These are phyloP conservation scores for Diutina catenulata DNA, from an alignment of 1,139 yeast species.

Conservation along the genomic window DNA sequence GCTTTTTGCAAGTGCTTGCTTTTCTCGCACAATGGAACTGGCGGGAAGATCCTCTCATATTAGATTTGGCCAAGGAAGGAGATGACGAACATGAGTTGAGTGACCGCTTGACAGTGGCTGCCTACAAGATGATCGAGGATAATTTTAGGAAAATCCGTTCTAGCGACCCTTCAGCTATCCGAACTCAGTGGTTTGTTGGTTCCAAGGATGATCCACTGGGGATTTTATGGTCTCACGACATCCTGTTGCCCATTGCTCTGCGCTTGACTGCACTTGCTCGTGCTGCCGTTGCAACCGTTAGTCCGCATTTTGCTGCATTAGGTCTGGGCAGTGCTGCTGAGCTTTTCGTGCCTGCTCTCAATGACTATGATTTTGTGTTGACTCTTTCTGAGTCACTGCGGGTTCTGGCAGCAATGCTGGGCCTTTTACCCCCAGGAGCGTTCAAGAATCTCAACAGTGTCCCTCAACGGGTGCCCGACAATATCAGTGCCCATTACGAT, in stretches of 20 bases:
- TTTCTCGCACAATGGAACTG: conserved; percentile 86
- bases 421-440: conserved; percentile 40
- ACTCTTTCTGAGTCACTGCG: conserved; percentile 35
- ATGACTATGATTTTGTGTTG: conserved; percentile 75
- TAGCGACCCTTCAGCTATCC: conserved; percentile 71
- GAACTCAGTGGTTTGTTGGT: conserved; percentile 72
- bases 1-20: conserved; percentile 63
- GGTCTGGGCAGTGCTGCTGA: no score
- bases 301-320: no score
- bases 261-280: conserved; percentile 82
- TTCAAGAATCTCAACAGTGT: conserved; percentile 48
- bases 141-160: conserved; percentile 58
- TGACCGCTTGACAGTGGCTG: conserved; percentile 51
- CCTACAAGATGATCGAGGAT: conserved; percentile 49
- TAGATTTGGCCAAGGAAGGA: conserved; percentile 49
- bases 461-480: conserved; percentile 34
- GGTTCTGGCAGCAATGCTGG: conserved; percentile 31
- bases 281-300: conserved; percentile 51
- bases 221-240: conserved; percentile 62
- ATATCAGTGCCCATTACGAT: conserved; percentile 36
- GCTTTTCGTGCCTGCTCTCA: conserved; percentile 64
- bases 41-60: conserved; percentile 74
- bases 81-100: conserved; percentile 31
- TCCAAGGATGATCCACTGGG: conserved; percentile 79
- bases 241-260: conserved; percentile 70